Evolutionary conservation across 2,329 filamentous ascomycete species (phyloP), one percentile per base, ranked within the genome.

Genomic region (Kalmusia sp.): DNA sequence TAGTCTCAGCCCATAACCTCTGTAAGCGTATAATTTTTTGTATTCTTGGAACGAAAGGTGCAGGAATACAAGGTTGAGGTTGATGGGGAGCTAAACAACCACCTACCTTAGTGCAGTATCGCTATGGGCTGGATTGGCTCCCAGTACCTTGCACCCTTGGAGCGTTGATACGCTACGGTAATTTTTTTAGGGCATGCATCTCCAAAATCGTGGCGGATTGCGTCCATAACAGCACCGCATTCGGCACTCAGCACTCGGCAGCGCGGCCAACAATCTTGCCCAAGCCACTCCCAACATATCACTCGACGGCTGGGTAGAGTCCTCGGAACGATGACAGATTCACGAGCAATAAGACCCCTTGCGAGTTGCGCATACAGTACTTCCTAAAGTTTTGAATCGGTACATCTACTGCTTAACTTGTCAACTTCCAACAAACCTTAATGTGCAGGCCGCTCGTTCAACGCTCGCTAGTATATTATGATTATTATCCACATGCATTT

Each of bases 201-300:
- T 30, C 43, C 38, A 30, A 52, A 52, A 22, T 52, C 50, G 11
- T 47, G 19, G 19, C 48, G 22, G 21, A 48, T 48, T 9, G 19
- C 37, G 7, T 48, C 34, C 1, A 52, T 24, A n/a, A 52, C 34
- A 1, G 15, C 15, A 28, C 30, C 34, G 17, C 49, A 46, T 14
- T 25, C 22, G 21, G 12, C 12, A 4, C 19, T 8, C 28, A 52
- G 19, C 14, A 15, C 3, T 37, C 43, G 9, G 48, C 50, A 4
- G 27, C 35, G 21, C 22, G 30, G 5, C 30, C 19, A n/a, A 48
- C 24, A 9, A 47, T 39, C 17, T 44, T 48, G 2, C 3, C 25
- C 14, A 52, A 35, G 14, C 14, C 30, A 11, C 24, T 21, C 4
- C 43, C 35, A 14, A 52, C 35, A 21, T 37, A 52, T 15, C 22